Base-by-base conservation (phyloP, 768 basidiomycete species). In the Tylopilus sp. region DNA sequence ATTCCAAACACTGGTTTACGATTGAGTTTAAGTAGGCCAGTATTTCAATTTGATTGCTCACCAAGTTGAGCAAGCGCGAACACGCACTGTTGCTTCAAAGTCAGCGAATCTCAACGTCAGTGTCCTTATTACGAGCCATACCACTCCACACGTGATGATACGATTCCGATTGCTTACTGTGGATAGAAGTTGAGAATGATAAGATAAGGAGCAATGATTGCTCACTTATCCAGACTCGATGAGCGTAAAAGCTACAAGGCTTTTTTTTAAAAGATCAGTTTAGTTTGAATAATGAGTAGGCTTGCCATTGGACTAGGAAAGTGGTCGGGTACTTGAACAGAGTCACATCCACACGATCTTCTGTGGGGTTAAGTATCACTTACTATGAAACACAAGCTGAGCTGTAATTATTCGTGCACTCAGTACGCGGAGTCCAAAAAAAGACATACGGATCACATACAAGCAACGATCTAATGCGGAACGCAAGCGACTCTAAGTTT, bases 161-260 rank as follows among this genome's bases (percentile, higher is more conserved):
- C 53, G 55, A 31, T 64, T 66, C 33, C 11, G 24, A 43, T 47
- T 57, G 6, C 62, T 64, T 24, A 66, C 64, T 65, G 42, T 13
- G 38, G 24, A 6, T 12, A 25, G n/a, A 28, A 19, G 7, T 57
- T 33, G 33, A 24, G 2, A 36, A 3, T 2, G 14, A 40, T 10
- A 13, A 33, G 21, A 1, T 7, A n/a, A 24, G 21, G 4, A 2
- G 14, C 17, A n/a, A 2, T 30, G 11, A 6, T n/a, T n/a, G 40
- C 63, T 38, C 40, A 65, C 63, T 65, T 56, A 65, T 64, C 62
- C 62, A 66, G 17, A 66, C 59, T 31, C 31, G 31, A 33, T 33
- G 36, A 37, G 36, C 36, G 21, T 37, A 37, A 19, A 37, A 37
- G 36, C 36, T 37, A 19, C 3, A 6, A 9, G n/a, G 36, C n/a